A percentile compares a stretch with the other conserved stretches of the same genome.
Conservation (phyloP, 768 basidiomycete genomes). For the Mycena alexandri region DNA sequence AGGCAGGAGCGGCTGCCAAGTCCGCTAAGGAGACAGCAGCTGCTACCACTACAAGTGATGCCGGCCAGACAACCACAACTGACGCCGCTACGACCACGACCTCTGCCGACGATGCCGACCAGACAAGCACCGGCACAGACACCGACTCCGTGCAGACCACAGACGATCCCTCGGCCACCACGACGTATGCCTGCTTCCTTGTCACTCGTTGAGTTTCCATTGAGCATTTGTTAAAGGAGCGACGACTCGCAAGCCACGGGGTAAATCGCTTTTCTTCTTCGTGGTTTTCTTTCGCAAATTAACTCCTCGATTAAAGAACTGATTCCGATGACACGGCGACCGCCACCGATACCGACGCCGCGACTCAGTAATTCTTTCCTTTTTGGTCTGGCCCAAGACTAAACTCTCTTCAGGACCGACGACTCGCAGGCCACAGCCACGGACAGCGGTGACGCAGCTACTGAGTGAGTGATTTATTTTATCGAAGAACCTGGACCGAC, state of each 20-base stretch:
- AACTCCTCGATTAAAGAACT: too few relatives aligned
- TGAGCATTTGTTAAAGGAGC: neutral
- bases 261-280: too few relatives aligned
- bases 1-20: conserved; percentile 29
- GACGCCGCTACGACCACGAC: too few relatives aligned
- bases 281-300: too few relatives aligned
- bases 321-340: neutral
- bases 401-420: neutral
- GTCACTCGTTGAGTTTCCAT: too few relatives aligned
- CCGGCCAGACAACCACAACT: too few relatives aligned
- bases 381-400: too few relatives aligned
- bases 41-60: too few relatives aligned
- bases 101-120: conserved; percentile 1
- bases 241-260: too few relatives aligned
- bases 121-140: neutral
- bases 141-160: conserved; percentile 5
- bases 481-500: too few relatives aligned
- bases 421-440: neutral
- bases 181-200: neutral
- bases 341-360: conserved; percentile 1
- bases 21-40: conserved; percentile 6
- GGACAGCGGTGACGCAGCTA: neutral
- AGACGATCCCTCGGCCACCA: conserved; percentile 1
- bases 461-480: neutral
- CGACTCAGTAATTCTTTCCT: neutral